Conservation (phyloP, 1,284 basidiomycete species). For the Hymenochaete sp. region DNA sequence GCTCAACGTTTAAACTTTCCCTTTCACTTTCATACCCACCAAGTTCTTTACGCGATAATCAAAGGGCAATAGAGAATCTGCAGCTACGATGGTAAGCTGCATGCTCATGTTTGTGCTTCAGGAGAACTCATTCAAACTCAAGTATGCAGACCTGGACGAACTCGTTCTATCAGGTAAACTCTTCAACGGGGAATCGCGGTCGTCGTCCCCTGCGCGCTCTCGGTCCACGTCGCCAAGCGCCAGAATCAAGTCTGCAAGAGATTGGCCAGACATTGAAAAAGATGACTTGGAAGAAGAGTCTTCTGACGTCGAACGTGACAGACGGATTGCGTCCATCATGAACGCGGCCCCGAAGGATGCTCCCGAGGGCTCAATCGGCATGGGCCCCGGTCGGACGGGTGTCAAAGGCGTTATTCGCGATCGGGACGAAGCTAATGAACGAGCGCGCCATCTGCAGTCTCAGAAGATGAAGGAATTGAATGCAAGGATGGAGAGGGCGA, state of each 20-base stretch:
- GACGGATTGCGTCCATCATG: constrained; percentile 21
- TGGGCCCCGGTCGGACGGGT: constrained; percentile 75
- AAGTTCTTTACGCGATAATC: too few species aligned
- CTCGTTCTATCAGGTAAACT: constrained; percentile 71
- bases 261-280: constrained; percentile 35
- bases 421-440: constrained; percentile 53
- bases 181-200: constrained; percentile 42
- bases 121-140: too few species aligned
- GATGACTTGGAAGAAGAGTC: constrained; percentile 34
- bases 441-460: constrained; percentile 40
- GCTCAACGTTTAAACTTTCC: too few species aligned
- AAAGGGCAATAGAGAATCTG: too few species aligned
- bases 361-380: constrained; percentile 48
- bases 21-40: too few species aligned
- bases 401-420: constrained; percentile 81
- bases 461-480: constrained; percentile 43
- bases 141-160: constrained; percentile 57
- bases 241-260: constrained; percentile 42
- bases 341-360: constrained; percentile 20
- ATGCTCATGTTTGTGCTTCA: too few species aligned
- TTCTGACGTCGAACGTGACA: constrained; percentile 11
- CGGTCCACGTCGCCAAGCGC: too few species aligned
- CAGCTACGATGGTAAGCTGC: too few species aligned
- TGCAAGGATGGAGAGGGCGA: constrained; percentile 48
- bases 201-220: constrained; percentile 40